Percentiles rank a stretch among this genome's conserved stretches.
These are phyloP conservation scores for Ploettnerulaceae sp. DNA, from an alignment of 2,329 filamentous ascomycete genomes.

Conservation along the genomic window DNA sequence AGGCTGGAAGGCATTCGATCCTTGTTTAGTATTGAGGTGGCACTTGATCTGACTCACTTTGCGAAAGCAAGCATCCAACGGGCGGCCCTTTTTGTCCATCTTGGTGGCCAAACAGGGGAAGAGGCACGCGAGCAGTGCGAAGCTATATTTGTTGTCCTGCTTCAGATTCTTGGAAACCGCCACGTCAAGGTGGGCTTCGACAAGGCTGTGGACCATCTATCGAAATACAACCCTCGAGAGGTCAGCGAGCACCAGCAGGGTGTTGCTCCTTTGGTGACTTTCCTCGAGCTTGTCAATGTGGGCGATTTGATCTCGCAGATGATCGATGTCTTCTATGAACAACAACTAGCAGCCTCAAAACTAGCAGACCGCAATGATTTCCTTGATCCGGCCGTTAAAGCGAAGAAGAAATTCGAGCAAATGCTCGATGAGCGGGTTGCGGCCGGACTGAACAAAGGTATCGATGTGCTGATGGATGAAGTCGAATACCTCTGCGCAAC, in stretches of 20 bases:
- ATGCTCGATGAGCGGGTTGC: constrained; percentile 97
- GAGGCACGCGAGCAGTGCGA: constrained; percentile 86
- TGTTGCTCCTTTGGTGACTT: constrained; percentile 88
- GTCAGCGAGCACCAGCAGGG: constrained; percentile 64
- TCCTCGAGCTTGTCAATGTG: constrained; percentile 95
- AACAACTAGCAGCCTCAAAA: constrained; percentile 78
- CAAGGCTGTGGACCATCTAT: constrained; percentile 85
- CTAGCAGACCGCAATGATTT: constrained; percentile 93
- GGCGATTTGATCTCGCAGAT: constrained; percentile 97
- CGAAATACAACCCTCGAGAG: constrained; percentile 84
- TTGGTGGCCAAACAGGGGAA: constrained; percentile 75
- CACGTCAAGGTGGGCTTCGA: constrained; percentile 94
- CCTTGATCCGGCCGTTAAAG: constrained; percentile 81
- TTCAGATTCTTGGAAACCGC: constrained; percentile 77
- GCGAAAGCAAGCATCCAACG: constrained; percentile 86
- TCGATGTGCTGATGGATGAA: constrained; percentile 97
- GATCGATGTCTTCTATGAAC: constrained; percentile 97
- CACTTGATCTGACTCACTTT: constrained; percentile 79
- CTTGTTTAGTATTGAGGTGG: constrained; percentile 93
- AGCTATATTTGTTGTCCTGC: constrained; percentile 76
- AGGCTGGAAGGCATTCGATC: constrained; percentile 91
- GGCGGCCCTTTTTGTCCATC: constrained; percentile 72
- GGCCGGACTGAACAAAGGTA: constrained; percentile 92
- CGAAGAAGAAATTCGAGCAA: constrained; percentile 98
- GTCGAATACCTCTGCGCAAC: constrained; percentile 93